Base-by-base conservation (phyloP, 2,329 filamentous ascomycete genomes). In the Phaeosphaeriaceae sp. region DNA sequence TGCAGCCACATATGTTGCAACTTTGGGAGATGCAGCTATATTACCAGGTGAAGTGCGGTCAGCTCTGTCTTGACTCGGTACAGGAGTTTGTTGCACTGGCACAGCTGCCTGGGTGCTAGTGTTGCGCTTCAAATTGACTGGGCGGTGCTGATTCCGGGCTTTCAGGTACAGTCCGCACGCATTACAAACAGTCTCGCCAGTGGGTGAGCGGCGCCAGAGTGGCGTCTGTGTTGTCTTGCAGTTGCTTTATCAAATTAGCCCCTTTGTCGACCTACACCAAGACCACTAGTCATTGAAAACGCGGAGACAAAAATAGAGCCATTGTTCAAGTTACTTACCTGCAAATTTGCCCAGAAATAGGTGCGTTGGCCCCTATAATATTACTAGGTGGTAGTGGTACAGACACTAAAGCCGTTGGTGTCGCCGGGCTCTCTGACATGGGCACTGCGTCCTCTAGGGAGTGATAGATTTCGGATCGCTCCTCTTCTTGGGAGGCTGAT, bases 101-200 rank as follows among this genome's bases (percentile, higher is more conserved):
- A 67, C 42, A 46, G 53, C 60, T 26, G 68, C 50, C 29, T 67
- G 66, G 15, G 69, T 57, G 42, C 75, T 71, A 21, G 85, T 82
- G 9, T 88, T 85, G 53, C 92, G 88, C 76, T 96, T 97, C 49
- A 97, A 78, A 64, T 92, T 96, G 6, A 91, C 94, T 12, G 94
- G 94, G 42, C 94, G 86, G 62, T 90, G 86, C 54, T 93, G 89
- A 70, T 97, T 97, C 60, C 94, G 86, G 8, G 93, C 92, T 74
- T 97, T 97, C 55, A 90, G 81, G 73, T 99, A 99, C 13, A 99
- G 81, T 34, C 94, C 94, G 68, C 94, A 99, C 5, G 94, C 94
- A 75, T 99, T 99, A 77, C 94, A 99, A 52, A 99, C 97, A 21
- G 92, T 97, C 46, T 91, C 89, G 23, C 94, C 94, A 64, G 92